Conservation (phyloP, 2,329 filamentous ascomycete species). For the Capronia epimyces region DNA sequence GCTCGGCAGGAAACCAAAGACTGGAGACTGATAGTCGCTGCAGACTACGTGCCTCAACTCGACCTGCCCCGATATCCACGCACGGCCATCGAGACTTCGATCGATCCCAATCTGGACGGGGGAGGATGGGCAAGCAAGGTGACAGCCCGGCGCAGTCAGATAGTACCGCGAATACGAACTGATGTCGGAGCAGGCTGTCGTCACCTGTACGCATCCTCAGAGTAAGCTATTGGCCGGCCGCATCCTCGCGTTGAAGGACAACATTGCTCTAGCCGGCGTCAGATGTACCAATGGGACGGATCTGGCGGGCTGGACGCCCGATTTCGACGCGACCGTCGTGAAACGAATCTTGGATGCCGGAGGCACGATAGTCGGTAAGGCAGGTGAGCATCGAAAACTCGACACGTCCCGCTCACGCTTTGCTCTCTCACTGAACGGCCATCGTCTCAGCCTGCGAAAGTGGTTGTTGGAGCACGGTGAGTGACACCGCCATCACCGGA, state of each 20-base stretch:
- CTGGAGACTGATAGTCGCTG: no score
- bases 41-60: neutral
- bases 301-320: constrained; percentile 31
- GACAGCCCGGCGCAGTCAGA: neutral
- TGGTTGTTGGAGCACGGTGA: constrained; percentile 41
- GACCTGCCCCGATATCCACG: constrained; percentile 4
- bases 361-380: constrained; percentile 41
- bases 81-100: neutral
- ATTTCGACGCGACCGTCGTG: constrained; percentile 44
- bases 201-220: neutral
- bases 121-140: constrained; percentile 1
- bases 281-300: constrained; percentile 44
- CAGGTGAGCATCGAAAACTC: constrained; percentile 7
- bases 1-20: no score
- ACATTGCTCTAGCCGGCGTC: constrained; percentile 43
- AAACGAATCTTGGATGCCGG: constrained; percentile 41
- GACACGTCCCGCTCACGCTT: no score
- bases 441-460: constrained; percentile 40
- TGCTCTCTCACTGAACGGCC: no score
- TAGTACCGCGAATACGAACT: neutral
- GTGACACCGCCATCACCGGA: constrained; percentile 42
- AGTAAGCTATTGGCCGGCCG: constrained; percentile 37
- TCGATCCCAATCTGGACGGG: neutral
- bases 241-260: constrained; percentile 46
- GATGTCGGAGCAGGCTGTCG: neutral